Evolutionary conservation across 2,329 filamentous ascomycete species (phyloP), one percentile per base, ranked within the genome.

Genomic region (Diplodia corticola): DNA sequence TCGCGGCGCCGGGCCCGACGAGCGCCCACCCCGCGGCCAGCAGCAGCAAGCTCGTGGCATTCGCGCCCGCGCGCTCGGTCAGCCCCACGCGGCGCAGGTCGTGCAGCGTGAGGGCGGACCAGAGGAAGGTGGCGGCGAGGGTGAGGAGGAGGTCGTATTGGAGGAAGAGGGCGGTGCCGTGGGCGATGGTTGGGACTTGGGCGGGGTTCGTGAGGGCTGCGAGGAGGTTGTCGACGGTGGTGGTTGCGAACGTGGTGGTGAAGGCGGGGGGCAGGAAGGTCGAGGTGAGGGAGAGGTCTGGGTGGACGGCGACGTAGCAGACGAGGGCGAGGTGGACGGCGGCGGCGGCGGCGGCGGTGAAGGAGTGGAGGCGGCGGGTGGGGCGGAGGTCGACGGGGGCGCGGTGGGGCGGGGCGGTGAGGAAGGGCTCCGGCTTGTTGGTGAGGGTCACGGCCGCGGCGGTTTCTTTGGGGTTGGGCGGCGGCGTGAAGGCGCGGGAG

Each of bases 81-180:
- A 59, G 17, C 4, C 66, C 66, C 20, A 30, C 51, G 9, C 48
- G 26, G 2, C 63, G 66, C 40, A 68, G 63, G 2, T 65, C 66
- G 17, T 24, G 46, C 6, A 68, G 12, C 6, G 46, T 65, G n/a
- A 61, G 15, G 0, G 57, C 4, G 5, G 46, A 57, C 24, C 60
- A 68, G 5, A 65, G 15, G 2, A 55, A 17, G 9, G 53, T 26
- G 7, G 24, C 37, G 13, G 49, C n/a, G 26, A 64, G 6, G 1
- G 22, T 33, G 15, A 65, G 48, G 7, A 68, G 49, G 4, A 54
- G 44, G 30, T 68, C 63, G 17, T 37, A 20, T 37, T 59, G 26
- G 24, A 63, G 44, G 63, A 68, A 65, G 22, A 44, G 12, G 4
- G 15, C 6, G 24, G 48, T 54, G 15, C 49, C 49, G 2, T 40